Conservation (phyloP, 352 stramenopile species). For the Globisporangium nodosum region DNA sequence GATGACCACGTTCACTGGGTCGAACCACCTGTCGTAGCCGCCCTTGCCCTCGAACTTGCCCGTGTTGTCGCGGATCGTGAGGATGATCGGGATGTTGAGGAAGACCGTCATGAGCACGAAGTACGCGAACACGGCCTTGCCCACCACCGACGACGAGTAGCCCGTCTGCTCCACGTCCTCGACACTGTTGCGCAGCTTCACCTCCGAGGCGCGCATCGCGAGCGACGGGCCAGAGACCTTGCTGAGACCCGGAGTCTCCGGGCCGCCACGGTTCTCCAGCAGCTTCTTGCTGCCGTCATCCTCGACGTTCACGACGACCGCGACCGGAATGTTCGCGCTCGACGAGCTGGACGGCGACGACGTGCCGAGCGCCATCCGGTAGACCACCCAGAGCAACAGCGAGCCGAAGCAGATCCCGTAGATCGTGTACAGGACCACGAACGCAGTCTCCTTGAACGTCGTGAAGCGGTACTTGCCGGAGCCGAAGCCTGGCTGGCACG, state of each 20-base stretch:
- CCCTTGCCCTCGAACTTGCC: conserved; percentile 32
- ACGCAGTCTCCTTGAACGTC: conserved; percentile 38
- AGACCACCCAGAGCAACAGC: conserved; percentile 23
- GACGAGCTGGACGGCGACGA: conserved; percentile 15
- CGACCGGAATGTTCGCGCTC: conserved; percentile 8
- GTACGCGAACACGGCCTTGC: conserved; percentile 49
- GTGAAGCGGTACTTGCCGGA: conserved; percentile 38
- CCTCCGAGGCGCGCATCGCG: conserved; percentile 35
- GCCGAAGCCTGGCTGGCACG: conserved; percentile 21
- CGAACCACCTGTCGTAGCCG: conserved; percentile 44
- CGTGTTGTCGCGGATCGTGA: conserved; percentile 53
- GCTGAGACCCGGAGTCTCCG: conserved; percentile 34
- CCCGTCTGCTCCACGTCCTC: conserved; percentile 51
- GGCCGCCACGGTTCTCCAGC: conserved; percentile 44
- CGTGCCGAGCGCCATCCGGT: conserved; percentile 10
- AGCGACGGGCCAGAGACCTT: conserved; percentile 27
- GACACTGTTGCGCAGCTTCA: conserved; percentile 33
- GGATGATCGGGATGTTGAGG: conserved; percentile 49
- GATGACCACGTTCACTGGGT: conserved; percentile 42
- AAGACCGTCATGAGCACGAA: conserved; percentile 48
- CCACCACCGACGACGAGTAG: conserved; percentile 35
- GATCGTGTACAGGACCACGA: conserved; percentile 46
- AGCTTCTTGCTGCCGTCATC: conserved; percentile 46
- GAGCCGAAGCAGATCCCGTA: conserved; percentile 37
- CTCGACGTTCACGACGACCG: conserved; percentile 13